Conservation (phyloP, 208 protist genomes). For the Leishmania mexicana region DNA sequence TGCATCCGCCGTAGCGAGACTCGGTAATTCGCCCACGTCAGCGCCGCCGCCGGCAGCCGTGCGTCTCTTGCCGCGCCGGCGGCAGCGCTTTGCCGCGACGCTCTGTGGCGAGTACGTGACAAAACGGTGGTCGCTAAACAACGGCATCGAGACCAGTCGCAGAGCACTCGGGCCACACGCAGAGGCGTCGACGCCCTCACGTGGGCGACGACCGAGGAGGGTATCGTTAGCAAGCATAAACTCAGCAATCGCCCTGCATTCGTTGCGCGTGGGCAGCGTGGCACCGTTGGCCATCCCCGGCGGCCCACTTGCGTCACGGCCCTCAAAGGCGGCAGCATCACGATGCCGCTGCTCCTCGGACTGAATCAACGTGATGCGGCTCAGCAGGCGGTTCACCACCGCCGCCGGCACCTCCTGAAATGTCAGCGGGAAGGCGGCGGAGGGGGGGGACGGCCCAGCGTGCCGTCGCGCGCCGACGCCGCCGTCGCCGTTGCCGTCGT, state of each 20-base stretch:
- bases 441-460: not conserved
- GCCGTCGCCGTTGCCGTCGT: not conserved
- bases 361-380: constrained; percentile 12
- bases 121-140: not conserved
- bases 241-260: constrained; percentile 3
- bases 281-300: not conserved
- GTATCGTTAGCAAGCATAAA: constrained; percentile 15
- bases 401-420: constrained; percentile 29
- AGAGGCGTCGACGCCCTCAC: not conserved
- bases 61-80: not conserved
- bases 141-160: constrained; percentile 6
- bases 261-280: constrained; percentile 11
- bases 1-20: not conserved
- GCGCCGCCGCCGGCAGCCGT: not conserved
- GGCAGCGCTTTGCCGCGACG: constrained; percentile 18
- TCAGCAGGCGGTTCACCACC: constrained; percentile 30
- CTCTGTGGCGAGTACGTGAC: not conserved
- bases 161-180: constrained; percentile 2
- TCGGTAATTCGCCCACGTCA: not conserved
- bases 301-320: not conserved
- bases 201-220: constrained; percentile 2
- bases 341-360: constrained; percentile 3
- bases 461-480: not conserved
- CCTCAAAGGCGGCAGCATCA: not conserved
- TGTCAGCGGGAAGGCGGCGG: constrained; percentile 6